Evolutionary conservation across 2,329 filamentous ascomycete genomes (phyloP), one percentile per base, ranked within the genome.

Genomic region (Hypoxylon sp.): DNA sequence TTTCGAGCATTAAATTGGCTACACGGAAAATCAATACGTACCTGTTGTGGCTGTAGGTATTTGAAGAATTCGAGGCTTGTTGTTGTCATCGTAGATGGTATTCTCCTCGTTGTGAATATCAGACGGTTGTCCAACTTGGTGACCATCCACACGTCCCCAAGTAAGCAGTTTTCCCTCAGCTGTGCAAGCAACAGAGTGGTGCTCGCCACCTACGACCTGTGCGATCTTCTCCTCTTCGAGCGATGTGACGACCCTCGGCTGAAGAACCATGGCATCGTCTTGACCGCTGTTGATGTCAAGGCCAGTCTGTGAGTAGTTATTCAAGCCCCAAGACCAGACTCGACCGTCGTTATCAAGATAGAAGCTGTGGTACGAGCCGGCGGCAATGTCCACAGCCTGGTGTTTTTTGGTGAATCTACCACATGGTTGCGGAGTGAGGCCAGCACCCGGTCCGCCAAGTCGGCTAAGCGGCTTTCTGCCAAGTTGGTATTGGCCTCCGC

Each of bases 401-500:
- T 80, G 76, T 40, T 77, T 76, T 41, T 89, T 83, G 50, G 55
- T 54, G 40, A 70, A 70, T 21, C 41, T 61, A 20, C 63, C 65
- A 15, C 65, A 68, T 5, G 63, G 57, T 41, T 68, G 57, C 5
- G 84, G 84, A 36, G 75, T 73, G 7, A 69, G 63, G 4, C 63
- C 64, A 7, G 60, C 60, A 17, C 49, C 51, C n/a, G 61, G 48
- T 3, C 62, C 62, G 30, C 56, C 57, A 9, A 61, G 63, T 30
- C 67, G 63, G 4, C 51, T 61, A 5, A 76, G 73, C 2, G 84
- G 86, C 60, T 85, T 80, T 61, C 87, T 80, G 29, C 88, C 89
- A 25, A 90, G 78, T 12, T 87, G 85, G 50, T 83, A 84, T 62
- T 90, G 86, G 59, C 90, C 88, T 67, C 92, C 91, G 58, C 90